Conservation (phyloP, 2,329 filamentous ascomycete genomes). For the Curvularia spicifera region DNA sequence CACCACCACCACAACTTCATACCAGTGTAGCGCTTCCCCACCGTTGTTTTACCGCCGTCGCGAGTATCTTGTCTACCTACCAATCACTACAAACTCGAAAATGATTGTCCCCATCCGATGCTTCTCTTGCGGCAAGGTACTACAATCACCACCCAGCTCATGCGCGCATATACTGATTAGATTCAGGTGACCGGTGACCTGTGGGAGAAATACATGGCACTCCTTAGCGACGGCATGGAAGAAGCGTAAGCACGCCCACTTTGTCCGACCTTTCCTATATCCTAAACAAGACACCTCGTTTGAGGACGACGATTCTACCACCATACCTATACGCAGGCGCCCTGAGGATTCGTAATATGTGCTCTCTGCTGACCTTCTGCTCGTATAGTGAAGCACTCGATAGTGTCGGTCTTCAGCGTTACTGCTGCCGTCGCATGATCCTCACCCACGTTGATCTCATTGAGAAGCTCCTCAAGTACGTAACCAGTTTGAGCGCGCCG, state of each 20-base stretch:
- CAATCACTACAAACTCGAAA: conserved; percentile 47
- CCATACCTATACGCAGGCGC: background rate
- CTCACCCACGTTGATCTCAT: conserved; percentile 99
- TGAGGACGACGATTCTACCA: background rate
- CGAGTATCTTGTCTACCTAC: background rate
- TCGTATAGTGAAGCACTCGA: conserved; percentile 89
- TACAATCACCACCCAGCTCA: conserved; percentile 23
- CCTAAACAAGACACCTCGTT: background rate
- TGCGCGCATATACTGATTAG: conserved; percentile 34
- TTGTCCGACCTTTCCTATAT: background rate
- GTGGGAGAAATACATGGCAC: conserved; percentile 92
- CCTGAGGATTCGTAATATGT: background rate
- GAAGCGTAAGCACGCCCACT: conserved; percentile 42
- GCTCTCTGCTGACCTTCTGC: background rate
- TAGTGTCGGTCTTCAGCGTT: conserved; percentile 87
- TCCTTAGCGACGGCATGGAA: conserved; percentile 71
- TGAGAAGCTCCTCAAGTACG: conserved; percentile 80
- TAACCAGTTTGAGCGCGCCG: conserved; percentile 25
- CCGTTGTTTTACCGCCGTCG: conserved; percentile 2
- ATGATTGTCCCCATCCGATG: conserved; percentile 99
- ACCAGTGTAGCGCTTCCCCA: conserved; percentile 2
- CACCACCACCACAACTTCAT: conserved; percentile 17
- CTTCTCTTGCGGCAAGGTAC: conserved; percentile 98
- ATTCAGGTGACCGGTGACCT: conserved; percentile 90
- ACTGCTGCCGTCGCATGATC: conserved; percentile 99